phyloP scores from a whole-genome alignment of 768 basidiomycete species.

The Boletellus ananiceps region DNA sequence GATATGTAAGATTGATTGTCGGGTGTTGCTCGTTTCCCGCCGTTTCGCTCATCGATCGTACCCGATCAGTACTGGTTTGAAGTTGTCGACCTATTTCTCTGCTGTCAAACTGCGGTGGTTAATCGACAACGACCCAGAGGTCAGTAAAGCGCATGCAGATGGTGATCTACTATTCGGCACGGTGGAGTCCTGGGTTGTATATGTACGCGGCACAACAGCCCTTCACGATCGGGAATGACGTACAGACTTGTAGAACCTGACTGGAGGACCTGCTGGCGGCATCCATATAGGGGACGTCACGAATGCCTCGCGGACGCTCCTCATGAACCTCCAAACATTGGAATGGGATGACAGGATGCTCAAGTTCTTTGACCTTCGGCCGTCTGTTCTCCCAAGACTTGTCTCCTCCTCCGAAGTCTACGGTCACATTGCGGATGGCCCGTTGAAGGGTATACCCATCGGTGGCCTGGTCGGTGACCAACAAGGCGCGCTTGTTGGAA shows the following conservation, averaged over 20 bases:
- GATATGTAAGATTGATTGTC: slow-evolving; percentile 55
- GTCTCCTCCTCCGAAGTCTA: slow-evolving; percentile 93
- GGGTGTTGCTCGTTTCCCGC: neutral
- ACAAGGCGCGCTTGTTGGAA: slow-evolving; percentile 93
- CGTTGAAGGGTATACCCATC: slow-evolving; percentile 73
- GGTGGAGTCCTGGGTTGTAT: slow-evolving; percentile 94
- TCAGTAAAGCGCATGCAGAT: slow-evolving; percentile 70
- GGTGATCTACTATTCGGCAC: slow-evolving; percentile 90
- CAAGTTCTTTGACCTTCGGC: slow-evolving; percentile 79
- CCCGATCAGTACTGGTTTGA: slow-evolving; percentile 72
- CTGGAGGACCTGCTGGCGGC: slow-evolving; percentile 66
- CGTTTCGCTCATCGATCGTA: neutral
- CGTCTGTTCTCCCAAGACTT: slow-evolving; percentile 77
- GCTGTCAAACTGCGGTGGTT: slow-evolving; percentile 97
- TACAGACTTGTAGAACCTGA: slow-evolving; percentile 55
- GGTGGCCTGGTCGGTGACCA: slow-evolving; percentile 97
- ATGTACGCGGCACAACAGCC: slow-evolving; percentile 45
- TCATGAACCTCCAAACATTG: slow-evolving; percentile 78
- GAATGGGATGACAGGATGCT: slow-evolving; percentile 81
- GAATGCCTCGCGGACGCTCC: slow-evolving; percentile 94
- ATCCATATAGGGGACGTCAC: slow-evolving; percentile 89
- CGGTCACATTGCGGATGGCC: slow-evolving; percentile 65
- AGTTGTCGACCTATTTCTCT: slow-evolving; percentile 97
- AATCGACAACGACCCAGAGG: slow-evolving; percentile 79
- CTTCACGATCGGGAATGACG: neutral